Conservation (phyloP, 306 rosid species). For the Trifolium dubium region DNA sequence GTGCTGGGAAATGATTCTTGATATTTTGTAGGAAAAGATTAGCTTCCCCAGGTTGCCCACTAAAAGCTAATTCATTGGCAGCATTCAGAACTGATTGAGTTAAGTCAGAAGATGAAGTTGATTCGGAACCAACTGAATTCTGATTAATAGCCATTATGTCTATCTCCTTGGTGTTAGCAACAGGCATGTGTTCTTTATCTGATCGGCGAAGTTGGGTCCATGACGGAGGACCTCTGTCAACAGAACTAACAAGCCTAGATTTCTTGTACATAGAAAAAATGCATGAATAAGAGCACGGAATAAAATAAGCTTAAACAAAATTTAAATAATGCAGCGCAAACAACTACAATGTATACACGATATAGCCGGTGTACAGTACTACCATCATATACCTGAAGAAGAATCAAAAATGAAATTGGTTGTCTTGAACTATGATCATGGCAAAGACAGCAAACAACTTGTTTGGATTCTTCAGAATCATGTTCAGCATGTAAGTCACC, state of each 20-base stretch:
- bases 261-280: conserved; percentile 56
- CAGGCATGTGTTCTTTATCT: conserved; percentile 55
- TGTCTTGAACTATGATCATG: conserved; percentile 74
- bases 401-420: conserved; percentile 78
- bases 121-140: conserved; percentile 47
- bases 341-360: conserved; percentile 29
- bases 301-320: conserved; percentile 20
- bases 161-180: conserved; percentile 44
- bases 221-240: conserved; percentile 72
- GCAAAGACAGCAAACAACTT: conserved; percentile 90
- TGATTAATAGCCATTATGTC: conserved; percentile 49
- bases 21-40: conserved; percentile 52
- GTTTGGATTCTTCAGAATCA: conserved; percentile 61
- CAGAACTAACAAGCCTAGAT: conserved; percentile 88
- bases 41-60: conserved; percentile 68
- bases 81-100: conserved; percentile 62
- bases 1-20: conserved; percentile 62
- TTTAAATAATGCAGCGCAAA: conserved; percentile 19
- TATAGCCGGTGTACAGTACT: conserved; percentile 9
- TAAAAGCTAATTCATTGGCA: conserved; percentile 53
- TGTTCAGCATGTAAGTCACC: conserved; percentile 48
- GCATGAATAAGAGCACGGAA: conserved; percentile 23
- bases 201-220: conserved; percentile 63
- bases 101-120: conserved; percentile 54
- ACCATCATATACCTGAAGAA: conserved; percentile 67